phyloP scores from a whole-genome alignment of 78 protist species.

The Dictyostelium capitatum region DNA sequence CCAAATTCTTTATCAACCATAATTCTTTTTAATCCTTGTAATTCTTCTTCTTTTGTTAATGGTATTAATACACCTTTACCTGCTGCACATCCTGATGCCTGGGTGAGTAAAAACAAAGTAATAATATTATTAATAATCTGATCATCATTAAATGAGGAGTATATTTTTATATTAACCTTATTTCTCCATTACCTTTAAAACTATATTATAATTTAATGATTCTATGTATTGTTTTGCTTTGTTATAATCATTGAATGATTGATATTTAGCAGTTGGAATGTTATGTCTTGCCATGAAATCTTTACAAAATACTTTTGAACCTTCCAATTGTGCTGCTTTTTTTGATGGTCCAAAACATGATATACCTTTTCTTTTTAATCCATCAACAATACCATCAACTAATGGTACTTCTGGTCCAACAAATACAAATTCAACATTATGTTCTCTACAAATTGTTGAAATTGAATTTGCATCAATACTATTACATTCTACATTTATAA shows the following conservation, averaged over 20 bases:
- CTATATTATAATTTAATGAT: constrained; percentile 26
- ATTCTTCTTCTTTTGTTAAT: constrained; percentile 78
- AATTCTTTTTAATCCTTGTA: constrained; percentile 37
- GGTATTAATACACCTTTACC: constrained; percentile 95
- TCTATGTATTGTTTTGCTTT: constrained; percentile 75
- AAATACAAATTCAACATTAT: constrained; percentile 75
- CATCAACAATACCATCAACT: constrained; percentile 88
- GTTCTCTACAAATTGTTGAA: background rate
- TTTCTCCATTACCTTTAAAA: constrained; percentile 33
- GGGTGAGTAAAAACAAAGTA: constrained; percentile 37
- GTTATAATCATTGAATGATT: constrained; percentile 64
- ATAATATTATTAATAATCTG: background rate
- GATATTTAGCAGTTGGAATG: constrained; percentile 92
- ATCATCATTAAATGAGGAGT: too few relatives aligned
- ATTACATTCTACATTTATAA: background rate
- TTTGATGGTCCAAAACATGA: constrained; percentile 87
- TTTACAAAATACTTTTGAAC: constrained; percentile 93
- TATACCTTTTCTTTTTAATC: constrained; percentile 64
- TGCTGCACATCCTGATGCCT: constrained; percentile 93
- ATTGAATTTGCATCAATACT: constrained; percentile 7
- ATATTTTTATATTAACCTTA: too few relatives aligned
- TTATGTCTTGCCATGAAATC: constrained; percentile 89
- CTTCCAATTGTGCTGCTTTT: constrained; percentile 92
- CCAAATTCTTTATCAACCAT: constrained; percentile 86
- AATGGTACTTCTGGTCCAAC: constrained; percentile 96